Evolutionary conservation across 495 filamentous ascomycete genomes (phyloP), one percentile per base, ranked within the genome.

Genomic region (Daldinia decipiens): DNA sequence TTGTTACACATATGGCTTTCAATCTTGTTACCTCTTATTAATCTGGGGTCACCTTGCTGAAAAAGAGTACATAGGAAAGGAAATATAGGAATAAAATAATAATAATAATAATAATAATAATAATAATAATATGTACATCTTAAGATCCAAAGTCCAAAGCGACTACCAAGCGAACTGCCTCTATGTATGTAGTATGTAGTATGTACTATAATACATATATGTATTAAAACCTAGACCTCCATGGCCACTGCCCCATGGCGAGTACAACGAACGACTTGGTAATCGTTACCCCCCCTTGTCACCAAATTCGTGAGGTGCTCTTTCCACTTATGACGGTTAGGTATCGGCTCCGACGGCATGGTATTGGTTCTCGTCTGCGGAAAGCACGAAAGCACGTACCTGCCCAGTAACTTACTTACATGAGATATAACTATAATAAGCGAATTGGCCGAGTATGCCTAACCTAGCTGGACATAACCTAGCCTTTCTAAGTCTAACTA

Each of bases 321-420:
- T 56, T 36, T 56, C 53, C 31, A 59, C 43, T 54, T 52, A 55
- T 32, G 57, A 56, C 7, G 55, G 39, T 58, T 56, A 39, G 71
- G 21, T 64, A 65, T 70, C 71, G 67, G 71, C 67, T 64, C 71
- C 67, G 67, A 67, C 71, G 67, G 71, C 71, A 73, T 73, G 62
- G 62, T 57, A 59, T 67, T 74, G 62, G 67, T 58, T 59, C 59
- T 53, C 34, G 62, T 36, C 58, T n/a, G 24, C 67, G 71, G 67
- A 62, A 70, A 63, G 60, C 62, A 70, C 62, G 56, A 62, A 70
- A 63, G 60, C 67, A 67, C 58, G 56, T 64, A 62, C 68, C 57
- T 65, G 9, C 29, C 29, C 36, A 21, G 51, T 54, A 27, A 55
- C 27, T 55, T 55, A 55, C 31, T 56, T 56, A 56, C 31, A 56